These are phyloP conservation scores for Piloderma croceum DNA, from an alignment of 768 basidiomycete genomes.

Conservation along the genomic window DNA sequence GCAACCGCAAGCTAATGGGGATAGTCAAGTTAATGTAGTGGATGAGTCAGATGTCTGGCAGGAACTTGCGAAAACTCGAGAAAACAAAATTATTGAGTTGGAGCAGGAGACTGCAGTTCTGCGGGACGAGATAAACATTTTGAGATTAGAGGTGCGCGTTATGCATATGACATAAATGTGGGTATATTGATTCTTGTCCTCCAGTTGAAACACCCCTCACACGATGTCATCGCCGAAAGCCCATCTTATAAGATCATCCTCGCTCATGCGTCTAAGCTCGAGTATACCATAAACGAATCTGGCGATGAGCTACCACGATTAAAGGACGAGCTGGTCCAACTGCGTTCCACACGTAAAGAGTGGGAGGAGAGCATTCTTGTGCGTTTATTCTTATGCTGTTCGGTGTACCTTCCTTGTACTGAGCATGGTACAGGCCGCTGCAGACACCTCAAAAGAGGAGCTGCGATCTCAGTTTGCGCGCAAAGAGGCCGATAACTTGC, in stretches of 20 bases:
- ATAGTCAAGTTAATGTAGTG: conserved; percentile 30
- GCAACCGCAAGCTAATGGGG: conserved; percentile 38
- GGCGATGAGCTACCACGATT: conserved; percentile 34
- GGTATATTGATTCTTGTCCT: no score
- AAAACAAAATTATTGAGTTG: conserved; percentile 43
- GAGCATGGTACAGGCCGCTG: conserved; percentile 26
- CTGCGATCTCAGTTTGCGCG: conserved; percentile 54
- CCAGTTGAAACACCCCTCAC: conserved; percentile 40
- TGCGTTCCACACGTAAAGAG: conserved; percentile 37
- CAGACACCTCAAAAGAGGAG: conserved; percentile 54
- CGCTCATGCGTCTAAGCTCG: conserved; percentile 46
- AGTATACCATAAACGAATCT: conserved; percentile 36
- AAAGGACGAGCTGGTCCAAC: conserved; percentile 38
- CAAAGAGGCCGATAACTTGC: conserved; percentile 59
- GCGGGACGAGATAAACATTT: conserved; percentile 37
- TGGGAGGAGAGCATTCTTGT: conserved; percentile 44
- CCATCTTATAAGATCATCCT: conserved; percentile 52
- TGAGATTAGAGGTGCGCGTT: conserved; percentile 42
- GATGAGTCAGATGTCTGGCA: conserved; percentile 37
- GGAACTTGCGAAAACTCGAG: conserved; percentile 30
- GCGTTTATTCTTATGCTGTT: conserved; percentile 13
- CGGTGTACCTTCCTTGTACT: neutral
- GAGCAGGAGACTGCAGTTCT: conserved; percentile 41
- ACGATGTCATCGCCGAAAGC: conserved; percentile 42
- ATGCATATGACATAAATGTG: no score